Evolutionary conservation across 2,329 filamentous ascomycete genomes (phyloP).

Genomic region (Microsporum audouinii): DNA sequence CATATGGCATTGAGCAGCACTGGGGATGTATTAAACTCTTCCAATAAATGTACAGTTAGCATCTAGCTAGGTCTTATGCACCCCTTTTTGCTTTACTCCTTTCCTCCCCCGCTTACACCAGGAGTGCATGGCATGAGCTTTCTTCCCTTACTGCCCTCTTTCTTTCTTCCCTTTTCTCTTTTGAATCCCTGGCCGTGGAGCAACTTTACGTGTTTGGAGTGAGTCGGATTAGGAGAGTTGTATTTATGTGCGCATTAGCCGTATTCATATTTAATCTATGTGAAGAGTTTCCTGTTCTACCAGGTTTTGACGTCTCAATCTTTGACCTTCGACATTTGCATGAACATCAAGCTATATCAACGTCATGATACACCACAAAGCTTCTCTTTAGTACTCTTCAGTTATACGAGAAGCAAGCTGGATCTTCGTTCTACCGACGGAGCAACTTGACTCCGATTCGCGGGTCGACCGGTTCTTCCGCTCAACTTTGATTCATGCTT

Average conservation of each 20-base stretch:
- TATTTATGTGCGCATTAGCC: not conserved
- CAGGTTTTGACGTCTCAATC: not conserved
- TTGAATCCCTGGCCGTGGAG: not conserved
- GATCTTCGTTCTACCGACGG: not conserved
- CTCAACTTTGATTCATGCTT: not conserved
- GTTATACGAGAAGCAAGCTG: too few species aligned
- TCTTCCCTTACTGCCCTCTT: not conserved
- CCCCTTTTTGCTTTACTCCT: not conserved
- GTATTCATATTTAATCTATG: not conserved
- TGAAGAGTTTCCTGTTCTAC: not conserved
- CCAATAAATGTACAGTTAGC: conserved; percentile 9
- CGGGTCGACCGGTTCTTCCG: not conserved
- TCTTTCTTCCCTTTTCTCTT: not conserved
- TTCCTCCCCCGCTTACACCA: not conserved
- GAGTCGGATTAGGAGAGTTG: not conserved
- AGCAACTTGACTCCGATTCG: not conserved
- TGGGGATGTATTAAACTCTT: conserved; percentile 58
- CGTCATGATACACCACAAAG: too few species aligned
- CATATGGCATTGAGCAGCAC: conserved; percentile 63
- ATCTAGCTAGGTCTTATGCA: not conserved
- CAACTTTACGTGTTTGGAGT: not conserved
- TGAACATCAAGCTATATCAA: not conserved
- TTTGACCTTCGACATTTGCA: not conserved
- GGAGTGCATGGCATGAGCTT: not conserved
- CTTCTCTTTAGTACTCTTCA: too few species aligned